phyloP scores from a whole-genome alignment of 129 eudicot species.

The Flaveria linearis region DNA sequence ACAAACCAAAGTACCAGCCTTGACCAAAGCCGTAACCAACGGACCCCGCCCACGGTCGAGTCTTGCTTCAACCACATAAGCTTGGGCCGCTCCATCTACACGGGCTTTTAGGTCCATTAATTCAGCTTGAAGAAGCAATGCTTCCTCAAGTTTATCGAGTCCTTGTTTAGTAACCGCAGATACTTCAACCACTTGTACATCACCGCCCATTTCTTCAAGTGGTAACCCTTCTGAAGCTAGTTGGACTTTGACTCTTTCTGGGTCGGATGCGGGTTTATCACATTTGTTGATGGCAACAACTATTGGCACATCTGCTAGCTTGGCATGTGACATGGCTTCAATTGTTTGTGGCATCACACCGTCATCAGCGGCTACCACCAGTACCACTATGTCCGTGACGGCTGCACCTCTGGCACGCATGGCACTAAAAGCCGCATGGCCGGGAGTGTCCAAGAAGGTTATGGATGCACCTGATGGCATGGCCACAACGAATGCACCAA shows the following conservation, averaged over 20 bases:
- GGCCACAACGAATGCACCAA: constrained; percentile 83
- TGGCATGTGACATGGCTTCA: constrained; percentile 92
- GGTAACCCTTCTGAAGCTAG: constrained; percentile 78
- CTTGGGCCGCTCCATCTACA: constrained; percentile 86
- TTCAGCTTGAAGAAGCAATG: constrained; percentile 91
- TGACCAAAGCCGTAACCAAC: constrained; percentile 80
- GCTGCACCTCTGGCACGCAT: constrained; percentile 92
- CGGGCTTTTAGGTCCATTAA: constrained; percentile 88
- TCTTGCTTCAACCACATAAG: constrained; percentile 97
- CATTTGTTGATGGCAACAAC: constrained; percentile 94
- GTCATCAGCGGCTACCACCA: constrained; percentile 93
- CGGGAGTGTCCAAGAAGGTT: constrained; percentile 90
- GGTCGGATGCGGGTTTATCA: constrained; percentile 84
- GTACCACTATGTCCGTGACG: constrained; percentile 81
- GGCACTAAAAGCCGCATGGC: constrained; percentile 86
- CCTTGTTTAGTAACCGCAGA: constrained; percentile 72
- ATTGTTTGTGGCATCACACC: constrained; percentile 89
- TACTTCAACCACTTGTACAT: constrained; percentile 82
- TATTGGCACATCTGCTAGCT: constrained; percentile 75
- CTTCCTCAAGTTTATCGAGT: constrained; percentile 77
- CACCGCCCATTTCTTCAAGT: constrained; percentile 92
- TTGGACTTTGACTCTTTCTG: constrained; percentile 72
- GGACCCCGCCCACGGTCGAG: constrained; percentile 91
- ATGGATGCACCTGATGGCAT: constrained; percentile 78
- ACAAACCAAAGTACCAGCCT: constrained; percentile 76